Base-by-base conservation (phyloP, 345 rosid species). In the Crucihimalaya himalaica region DNA sequence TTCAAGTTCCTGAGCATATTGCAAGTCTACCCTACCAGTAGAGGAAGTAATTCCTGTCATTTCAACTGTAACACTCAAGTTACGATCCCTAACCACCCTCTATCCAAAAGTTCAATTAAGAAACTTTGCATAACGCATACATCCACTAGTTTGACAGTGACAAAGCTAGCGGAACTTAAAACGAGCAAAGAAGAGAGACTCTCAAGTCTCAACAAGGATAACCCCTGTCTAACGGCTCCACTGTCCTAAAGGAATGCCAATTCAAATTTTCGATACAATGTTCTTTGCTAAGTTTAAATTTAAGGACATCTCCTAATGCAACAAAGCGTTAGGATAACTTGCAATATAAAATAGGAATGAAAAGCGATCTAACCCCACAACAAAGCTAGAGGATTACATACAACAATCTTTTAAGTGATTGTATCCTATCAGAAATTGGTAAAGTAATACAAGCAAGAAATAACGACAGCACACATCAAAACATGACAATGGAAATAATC, bases 391-490 rank as follows among this genome's bases (percentile, higher is more conserved):
- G 40, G 48, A 56, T 32, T 19, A 34, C 34, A 1, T 31, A 21
- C 47, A 27, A 27, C 2, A 27, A 35, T 59, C 40, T 10, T 47
- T 10, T 34, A 31, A 25, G 47, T 32, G 13, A 54, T 66, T 5
- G 18, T 19, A 63, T 5, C 19, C 56, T 14, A 32, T 31, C 72
- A 55, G 42, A 72, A 19, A 5, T n/a, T 2, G 2, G 34, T 27
- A 5, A 39, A 72, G 45, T 9, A 34, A 42, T 11, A 12, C 55
- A 61, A 61, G 68, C 31, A 71, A 48, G 42, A 37, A 32, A 27
- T 16, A 12, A 50, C 27, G 48, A 15, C 19, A 61, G 20, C 54
- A 52, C 63, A 53, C 54, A 28, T 51, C 61, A 28, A 40, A 28
- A 51, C 48, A 16, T 15, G 35, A 34, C 47, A 25, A 34, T 0